These are phyloP conservation scores for Penicillium ochrochloron DNA, from an alignment of 495 filamentous ascomycete genomes.

Conservation along the genomic window DNA sequence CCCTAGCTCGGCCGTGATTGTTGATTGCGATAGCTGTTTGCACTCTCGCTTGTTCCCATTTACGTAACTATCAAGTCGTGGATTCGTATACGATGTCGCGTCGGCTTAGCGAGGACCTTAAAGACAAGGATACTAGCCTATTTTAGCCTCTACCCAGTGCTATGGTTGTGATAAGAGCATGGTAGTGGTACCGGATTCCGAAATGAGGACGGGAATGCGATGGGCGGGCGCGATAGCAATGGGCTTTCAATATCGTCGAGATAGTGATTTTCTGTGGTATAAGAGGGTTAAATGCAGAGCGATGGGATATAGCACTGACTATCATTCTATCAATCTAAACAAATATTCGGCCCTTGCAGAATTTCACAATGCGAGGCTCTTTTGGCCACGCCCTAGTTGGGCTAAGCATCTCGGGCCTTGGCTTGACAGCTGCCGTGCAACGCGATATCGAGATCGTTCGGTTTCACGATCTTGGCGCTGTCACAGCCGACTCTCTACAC, in stretches of 20 bases:
- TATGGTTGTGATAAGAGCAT: not conserved
- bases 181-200: not conserved
- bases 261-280: not conserved
- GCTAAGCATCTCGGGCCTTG: constrained; percentile 19
- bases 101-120: not conserved
- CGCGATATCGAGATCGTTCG: constrained; percentile 23
- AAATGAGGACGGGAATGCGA: not conserved
- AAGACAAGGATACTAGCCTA: not conserved
- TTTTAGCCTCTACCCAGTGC: not conserved
- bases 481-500: constrained; percentile 39
- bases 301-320: not conserved
- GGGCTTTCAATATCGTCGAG: not conserved
- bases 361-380: constrained; percentile 11
- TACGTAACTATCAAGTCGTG: not conserved
- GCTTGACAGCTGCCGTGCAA: constrained; percentile 18
- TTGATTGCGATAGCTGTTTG: not conserved
- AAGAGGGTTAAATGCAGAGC: not conserved
- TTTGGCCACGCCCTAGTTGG: constrained; percentile 19
- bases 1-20: not conserved
- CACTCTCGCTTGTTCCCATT: not conserved
- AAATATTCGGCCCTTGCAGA: not conserved
- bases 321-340: not conserved
- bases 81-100: not conserved
- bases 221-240: not conserved
- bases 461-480: constrained; percentile 17